Conservation (phyloP, 148 eudicot genomes). For the Diospyros lotus region DNA sequence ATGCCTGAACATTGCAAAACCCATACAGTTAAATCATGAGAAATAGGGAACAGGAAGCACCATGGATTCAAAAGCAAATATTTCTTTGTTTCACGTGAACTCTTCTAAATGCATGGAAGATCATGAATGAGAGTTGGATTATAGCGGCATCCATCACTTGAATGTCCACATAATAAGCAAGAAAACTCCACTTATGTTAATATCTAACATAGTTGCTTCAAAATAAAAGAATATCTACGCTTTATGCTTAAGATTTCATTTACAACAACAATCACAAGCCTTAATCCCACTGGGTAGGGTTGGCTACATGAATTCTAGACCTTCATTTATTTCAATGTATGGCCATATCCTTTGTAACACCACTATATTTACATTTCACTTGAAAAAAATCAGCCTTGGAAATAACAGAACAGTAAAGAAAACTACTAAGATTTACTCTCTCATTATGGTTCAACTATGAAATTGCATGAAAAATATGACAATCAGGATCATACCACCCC, state of each 20-base stretch:
- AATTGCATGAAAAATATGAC: neutral
- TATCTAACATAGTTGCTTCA: neutral
- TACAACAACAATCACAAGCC: too few species aligned
- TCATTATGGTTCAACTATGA: neutral
- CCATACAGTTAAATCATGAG: neutral
- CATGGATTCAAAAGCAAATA: conserved; percentile 10
- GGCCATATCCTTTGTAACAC: too few species aligned
- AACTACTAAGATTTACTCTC: neutral
- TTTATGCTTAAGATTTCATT: neutral
- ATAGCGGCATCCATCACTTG: neutral
- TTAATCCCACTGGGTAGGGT: too few species aligned
- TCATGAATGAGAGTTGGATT: neutral
- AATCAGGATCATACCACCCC: neutral
- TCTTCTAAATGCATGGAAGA: neutral
- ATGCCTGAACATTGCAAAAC: conserved; percentile 49
- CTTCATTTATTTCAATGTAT: too few species aligned
- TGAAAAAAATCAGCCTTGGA: neutral
- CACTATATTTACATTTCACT: too few species aligned
- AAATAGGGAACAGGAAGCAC: conserved; percentile 12
- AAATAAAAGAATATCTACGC: neutral
- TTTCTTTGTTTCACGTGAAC: neutral
- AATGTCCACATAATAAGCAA: neutral
- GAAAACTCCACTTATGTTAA: neutral
- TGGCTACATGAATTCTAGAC: too few species aligned
- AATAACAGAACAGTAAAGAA: neutral